phyloP scores from a whole-genome alignment of 163 green algal species.

The Chlorella variabilis region DNA sequence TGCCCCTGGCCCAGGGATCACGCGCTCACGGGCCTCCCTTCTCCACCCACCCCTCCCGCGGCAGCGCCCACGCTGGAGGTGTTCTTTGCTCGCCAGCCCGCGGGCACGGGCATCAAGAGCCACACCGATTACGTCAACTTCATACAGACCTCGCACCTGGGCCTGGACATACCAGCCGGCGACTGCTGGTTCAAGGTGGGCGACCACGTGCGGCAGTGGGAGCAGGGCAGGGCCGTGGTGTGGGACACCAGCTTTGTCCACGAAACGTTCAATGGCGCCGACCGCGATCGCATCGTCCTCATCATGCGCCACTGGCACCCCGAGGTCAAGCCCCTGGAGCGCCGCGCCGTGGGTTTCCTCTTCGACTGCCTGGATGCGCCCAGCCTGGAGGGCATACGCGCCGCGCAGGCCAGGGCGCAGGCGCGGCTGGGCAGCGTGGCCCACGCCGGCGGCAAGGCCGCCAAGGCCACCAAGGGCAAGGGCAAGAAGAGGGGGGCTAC shows the following conservation, averaged over 20 bases:
- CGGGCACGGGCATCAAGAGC: slow-evolving; percentile 48
- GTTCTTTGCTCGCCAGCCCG: slow-evolving; percentile 54
- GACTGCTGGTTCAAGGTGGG: slow-evolving; percentile 46
- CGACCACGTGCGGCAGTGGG: slow-evolving; percentile 48
- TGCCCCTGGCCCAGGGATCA: too few relatives aligned
- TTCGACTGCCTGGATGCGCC: slow-evolving; percentile 57
- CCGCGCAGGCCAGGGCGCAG: slow-evolving; percentile 17
- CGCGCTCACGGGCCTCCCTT: neutral
- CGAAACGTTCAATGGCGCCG: slow-evolving; percentile 53
- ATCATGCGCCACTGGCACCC: slow-evolving; percentile 67
- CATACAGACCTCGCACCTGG: slow-evolving; percentile 47
- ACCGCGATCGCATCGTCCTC: slow-evolving; percentile 56
- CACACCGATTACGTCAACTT: slow-evolving; percentile 59
- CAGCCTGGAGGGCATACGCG: slow-evolving; percentile 5
- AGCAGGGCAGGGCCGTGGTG: slow-evolving; percentile 44
- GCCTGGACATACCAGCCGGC: slow-evolving; percentile 37
- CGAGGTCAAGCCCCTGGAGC: slow-evolving; percentile 50
- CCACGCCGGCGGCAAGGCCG: neutral
- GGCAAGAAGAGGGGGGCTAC: slow-evolving; percentile 20
- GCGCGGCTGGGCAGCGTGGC: neutral
- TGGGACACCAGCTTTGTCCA: slow-evolving; percentile 64
- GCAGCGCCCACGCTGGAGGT: slow-evolving; percentile 54
- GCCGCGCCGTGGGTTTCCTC: slow-evolving; percentile 50
- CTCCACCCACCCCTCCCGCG: slow-evolving; percentile 7
- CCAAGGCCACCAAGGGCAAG: neutral